These are phyloP conservation scores for Xylaria arbuscula DNA, from an alignment of 2,329 filamentous ascomycete species.

Conservation along the genomic window DNA sequence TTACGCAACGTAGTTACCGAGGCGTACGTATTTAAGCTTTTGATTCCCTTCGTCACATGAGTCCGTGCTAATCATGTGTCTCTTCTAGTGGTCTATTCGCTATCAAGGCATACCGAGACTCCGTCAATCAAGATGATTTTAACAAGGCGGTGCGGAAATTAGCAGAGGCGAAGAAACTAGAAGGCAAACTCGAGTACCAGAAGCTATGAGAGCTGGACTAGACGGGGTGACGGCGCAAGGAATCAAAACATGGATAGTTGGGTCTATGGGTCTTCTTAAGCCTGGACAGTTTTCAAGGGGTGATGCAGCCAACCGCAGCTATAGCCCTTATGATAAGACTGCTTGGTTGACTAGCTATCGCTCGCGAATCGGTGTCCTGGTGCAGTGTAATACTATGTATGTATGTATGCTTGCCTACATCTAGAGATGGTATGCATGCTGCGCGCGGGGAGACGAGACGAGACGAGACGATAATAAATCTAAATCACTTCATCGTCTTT, in stretches of 20 bases:
- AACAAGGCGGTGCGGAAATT: slow-evolving; percentile 99
- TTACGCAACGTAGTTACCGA: slow-evolving; percentile 97
- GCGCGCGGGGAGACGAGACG: not conserved
- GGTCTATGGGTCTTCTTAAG: not conserved
- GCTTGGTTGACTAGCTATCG: not conserved
- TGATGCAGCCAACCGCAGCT: slow-evolving; percentile 1
- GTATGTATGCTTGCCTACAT: slow-evolving; percentile 22
- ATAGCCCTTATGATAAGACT: not conserved
- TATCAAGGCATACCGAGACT: slow-evolving; percentile 97
- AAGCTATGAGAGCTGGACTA: slow-evolving; percentile 73
- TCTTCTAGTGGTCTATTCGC: slow-evolving; percentile 83
- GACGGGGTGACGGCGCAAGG: not conserved
- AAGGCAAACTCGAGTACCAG: slow-evolving; percentile 98
- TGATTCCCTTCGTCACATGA: slow-evolving; percentile 12
- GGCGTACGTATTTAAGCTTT: slow-evolving; percentile 75
- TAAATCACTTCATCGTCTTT: slow-evolving; percentile 9
- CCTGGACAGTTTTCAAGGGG: not conserved
- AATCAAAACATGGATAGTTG: slow-evolving; percentile 2
- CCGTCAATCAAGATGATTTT: slow-evolving; percentile 98
- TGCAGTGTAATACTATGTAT: slow-evolving; percentile 34
- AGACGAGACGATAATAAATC: slow-evolving; percentile 2
- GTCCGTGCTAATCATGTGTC: slow-evolving; percentile 43
- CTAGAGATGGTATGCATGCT: not conserved
- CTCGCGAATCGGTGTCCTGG: slow-evolving; percentile 3
- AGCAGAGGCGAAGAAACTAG: slow-evolving; percentile 96